Percentiles rank a stretch among this genome's conserved stretches.
Conservation (phyloP, 208 protist species). For the Leishmania lainsoni region DNA sequence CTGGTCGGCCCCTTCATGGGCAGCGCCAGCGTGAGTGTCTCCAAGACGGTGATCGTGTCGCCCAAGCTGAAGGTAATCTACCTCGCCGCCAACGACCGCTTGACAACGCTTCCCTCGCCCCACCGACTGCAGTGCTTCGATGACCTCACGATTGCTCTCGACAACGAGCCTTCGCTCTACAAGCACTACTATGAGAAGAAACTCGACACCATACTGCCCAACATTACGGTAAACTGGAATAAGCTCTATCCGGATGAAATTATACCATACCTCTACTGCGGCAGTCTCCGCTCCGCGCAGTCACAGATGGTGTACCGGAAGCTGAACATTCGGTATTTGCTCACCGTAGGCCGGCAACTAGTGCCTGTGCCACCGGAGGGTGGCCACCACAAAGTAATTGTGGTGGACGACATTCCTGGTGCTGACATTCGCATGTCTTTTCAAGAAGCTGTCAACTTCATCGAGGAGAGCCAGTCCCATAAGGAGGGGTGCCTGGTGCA, state of each 20-base stretch:
- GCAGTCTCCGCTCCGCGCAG: slow-evolving; percentile 83
- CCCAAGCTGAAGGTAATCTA: slow-evolving; percentile 76
- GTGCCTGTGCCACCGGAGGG: slow-evolving; percentile 68
- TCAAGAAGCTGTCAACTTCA: slow-evolving; percentile 72
- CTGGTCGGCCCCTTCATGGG: slow-evolving; percentile 10
- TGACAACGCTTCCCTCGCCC: slow-evolving; percentile 54
- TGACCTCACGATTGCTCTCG: slow-evolving; percentile 69
- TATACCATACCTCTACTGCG: slow-evolving; percentile 79
- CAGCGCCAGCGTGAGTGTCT: slow-evolving; percentile 9
- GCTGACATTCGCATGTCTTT: slow-evolving; percentile 82
- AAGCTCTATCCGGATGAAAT: slow-evolving; percentile 92
- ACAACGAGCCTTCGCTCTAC: slow-evolving; percentile 89
- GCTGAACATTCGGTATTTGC: slow-evolving; percentile 77
- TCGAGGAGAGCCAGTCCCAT: slow-evolving; percentile 66
- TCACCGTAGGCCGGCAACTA: slow-evolving; percentile 84
- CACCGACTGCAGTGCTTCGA: slow-evolving; percentile 50
- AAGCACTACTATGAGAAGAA: slow-evolving; percentile 56
- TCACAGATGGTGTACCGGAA: slow-evolving; percentile 87
- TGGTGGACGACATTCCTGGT: slow-evolving; percentile 87
- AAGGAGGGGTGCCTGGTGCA: slow-evolving; percentile 80
- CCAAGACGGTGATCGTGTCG: slow-evolving; percentile 23
- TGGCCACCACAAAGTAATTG: slow-evolving; percentile 67
- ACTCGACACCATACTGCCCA: slow-evolving; percentile 59
- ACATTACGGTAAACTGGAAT: slow-evolving; percentile 88
- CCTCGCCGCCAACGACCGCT: slow-evolving; percentile 71